Evolutionary conservation across 108 stramenopile genomes (phyloP).

Genomic region (Fragilaria radians): DNA sequence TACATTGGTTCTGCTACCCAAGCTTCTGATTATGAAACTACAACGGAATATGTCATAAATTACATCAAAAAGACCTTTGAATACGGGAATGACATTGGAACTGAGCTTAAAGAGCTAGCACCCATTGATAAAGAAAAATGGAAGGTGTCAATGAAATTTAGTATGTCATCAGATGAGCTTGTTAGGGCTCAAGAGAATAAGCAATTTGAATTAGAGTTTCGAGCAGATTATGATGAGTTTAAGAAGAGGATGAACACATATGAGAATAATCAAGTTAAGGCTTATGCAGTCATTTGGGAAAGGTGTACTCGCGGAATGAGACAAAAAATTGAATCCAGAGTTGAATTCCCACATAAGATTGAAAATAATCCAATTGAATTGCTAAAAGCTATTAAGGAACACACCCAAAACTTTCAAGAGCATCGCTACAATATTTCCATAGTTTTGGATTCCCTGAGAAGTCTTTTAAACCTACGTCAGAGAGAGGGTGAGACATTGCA

Average conservation of each 20-base stretch:
- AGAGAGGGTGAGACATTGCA: conserved; percentile 6
- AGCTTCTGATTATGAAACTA: conserved; percentile 5
- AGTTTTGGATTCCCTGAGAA: too few species aligned
- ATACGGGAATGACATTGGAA: too few species aligned
- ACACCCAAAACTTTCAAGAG: too few species aligned
- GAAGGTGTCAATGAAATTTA: not conserved
- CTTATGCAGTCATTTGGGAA: not conserved
- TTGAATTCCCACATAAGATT: conserved; percentile 1
- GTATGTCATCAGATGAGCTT: not conserved
- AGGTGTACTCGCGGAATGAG: too few species aligned
- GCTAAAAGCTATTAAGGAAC: too few species aligned
- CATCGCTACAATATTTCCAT: too few species aligned
- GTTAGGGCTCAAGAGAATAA: too few species aligned
- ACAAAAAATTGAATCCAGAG: too few species aligned
- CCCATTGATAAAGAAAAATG: not conserved
- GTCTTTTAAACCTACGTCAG: too few species aligned
- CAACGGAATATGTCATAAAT: conserved; percentile 8
- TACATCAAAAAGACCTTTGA: too few species aligned
- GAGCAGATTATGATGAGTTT: not conserved
- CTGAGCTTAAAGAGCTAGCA: not conserved
- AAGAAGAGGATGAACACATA: conserved; percentile 1
- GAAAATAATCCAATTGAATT: not conserved
- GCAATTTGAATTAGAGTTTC: too few species aligned
- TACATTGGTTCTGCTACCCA: conserved; percentile 6
- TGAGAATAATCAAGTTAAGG: conserved; percentile 4